Conservation (phyloP, 148 eudicot species). For the Camellia sinensis region DNA sequence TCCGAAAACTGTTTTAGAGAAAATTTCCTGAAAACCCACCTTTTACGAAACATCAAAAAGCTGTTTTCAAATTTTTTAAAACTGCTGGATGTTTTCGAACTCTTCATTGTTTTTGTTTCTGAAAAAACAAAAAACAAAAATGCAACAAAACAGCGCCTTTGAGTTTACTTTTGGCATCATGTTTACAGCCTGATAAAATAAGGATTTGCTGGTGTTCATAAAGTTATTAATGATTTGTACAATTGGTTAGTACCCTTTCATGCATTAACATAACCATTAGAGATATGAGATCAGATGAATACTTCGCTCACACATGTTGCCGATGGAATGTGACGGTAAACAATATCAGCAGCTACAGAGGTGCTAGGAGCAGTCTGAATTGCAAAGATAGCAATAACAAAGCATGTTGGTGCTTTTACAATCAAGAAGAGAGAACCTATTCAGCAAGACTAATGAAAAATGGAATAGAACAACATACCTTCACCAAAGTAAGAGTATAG, state of each 20-base stretch:
- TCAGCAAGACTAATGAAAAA: not conserved
- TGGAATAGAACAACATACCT: slow-evolving; percentile 43
- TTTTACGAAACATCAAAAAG: too few relatives aligned
- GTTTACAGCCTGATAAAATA: not conserved
- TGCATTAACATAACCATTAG: not conserved
- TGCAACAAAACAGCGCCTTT: too few relatives aligned
- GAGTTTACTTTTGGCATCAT: not conserved
- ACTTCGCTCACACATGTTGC: slow-evolving; percentile 92
- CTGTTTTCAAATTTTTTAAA: too few relatives aligned
- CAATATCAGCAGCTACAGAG: slow-evolving; percentile 82
- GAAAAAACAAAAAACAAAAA: not conserved
- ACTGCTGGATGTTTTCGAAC: not conserved
- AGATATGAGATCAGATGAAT: slow-evolving; percentile 27
- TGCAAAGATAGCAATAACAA: slow-evolving; percentile 17
- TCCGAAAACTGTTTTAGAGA: too few relatives aligned
- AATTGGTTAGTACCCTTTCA: not conserved
- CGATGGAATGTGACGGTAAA: slow-evolving; percentile 81
- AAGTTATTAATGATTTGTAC: not conserved
- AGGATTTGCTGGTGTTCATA: not conserved
- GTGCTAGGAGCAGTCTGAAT: slow-evolving; percentile 74
- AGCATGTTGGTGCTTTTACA: slow-evolving; percentile 12
- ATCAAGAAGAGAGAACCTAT: slow-evolving; percentile 9
- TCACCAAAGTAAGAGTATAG: slow-evolving; percentile 93
- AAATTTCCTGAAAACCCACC: too few relatives aligned
- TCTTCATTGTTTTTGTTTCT: not conserved